Conservation (phyloP, 192 early-diverging fungal genomes). For the Spinellus fusiger region DNA sequence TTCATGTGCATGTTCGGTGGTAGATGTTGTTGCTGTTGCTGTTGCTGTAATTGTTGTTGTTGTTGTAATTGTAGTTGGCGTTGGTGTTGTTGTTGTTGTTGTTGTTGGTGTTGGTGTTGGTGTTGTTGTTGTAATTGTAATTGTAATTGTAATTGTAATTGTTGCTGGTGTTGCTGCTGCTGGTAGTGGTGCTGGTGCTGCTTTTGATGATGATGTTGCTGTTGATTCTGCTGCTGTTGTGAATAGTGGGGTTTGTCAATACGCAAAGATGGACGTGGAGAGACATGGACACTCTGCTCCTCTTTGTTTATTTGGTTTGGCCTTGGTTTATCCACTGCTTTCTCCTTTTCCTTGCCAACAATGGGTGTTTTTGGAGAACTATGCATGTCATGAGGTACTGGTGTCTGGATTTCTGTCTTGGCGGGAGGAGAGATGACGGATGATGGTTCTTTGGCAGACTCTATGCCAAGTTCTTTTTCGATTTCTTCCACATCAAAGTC, state of each 20-base stretch:
- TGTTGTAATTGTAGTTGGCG: neutral
- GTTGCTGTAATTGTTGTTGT: neutral
- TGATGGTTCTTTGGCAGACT: too few species aligned
- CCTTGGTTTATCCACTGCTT: too few species aligned
- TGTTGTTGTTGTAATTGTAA: too few species aligned
- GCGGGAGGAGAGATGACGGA: neutral
- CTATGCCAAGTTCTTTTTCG: neutral
- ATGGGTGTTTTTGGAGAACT: too few species aligned
- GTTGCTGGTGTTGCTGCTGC: neutral
- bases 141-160: too few species aligned
- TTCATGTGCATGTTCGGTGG: neutral
- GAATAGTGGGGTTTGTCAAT: neutral
- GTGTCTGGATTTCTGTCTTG: neutral
- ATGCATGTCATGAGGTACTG: too few species aligned
- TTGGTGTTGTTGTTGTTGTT: neutral
- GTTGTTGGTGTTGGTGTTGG: neutral
- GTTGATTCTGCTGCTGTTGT: neutral
- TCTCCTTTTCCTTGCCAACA: too few species aligned
- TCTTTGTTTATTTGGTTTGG: neutral
- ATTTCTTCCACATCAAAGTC: slow-evolving; percentile 1
- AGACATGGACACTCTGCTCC: neutral
- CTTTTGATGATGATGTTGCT: neutral
- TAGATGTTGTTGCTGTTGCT: neutral
- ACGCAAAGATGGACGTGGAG: neutral
- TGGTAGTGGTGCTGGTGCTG: neutral